phyloP scores from a whole-genome alignment of 768 basidiomycete genomes.

The Paxillus ammoniavirescens region DNA sequence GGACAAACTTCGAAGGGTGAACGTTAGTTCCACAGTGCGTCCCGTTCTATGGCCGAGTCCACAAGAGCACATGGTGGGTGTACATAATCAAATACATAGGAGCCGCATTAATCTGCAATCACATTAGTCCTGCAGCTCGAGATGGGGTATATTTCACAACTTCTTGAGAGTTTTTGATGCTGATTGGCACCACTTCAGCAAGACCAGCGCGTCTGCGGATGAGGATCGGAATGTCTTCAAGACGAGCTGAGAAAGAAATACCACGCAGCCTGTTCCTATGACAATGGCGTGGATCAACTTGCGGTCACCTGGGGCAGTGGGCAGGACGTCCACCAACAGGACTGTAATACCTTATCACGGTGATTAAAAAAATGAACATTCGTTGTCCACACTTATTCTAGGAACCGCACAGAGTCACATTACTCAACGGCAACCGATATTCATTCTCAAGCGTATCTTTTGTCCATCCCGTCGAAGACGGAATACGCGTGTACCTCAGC shows the following conservation, averaged over 20 bases:
- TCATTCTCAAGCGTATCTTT: conserved; percentile 24
- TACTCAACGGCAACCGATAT: conserved; percentile 16
- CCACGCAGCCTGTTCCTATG: conserved; percentile 13
- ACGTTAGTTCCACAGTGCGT: conserved; percentile 1
- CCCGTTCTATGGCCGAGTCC: conserved; percentile 18
- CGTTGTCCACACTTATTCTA: background rate
- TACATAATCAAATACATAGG: background rate
- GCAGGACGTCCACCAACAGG: background rate
- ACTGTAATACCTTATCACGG: background rate
- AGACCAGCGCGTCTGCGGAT: conserved; percentile 18
- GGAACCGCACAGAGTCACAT: background rate
- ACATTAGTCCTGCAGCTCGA: background rate
- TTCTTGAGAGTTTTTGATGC: background rate
- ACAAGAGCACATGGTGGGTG: too few species aligned
- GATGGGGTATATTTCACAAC: background rate
- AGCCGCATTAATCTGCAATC: too few species aligned
- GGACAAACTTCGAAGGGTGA: background rate
- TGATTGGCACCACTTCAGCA: background rate
- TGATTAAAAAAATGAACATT: background rate
- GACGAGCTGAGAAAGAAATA: conserved; percentile 12
- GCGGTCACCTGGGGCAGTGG: background rate
- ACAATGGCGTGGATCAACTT: background rate
- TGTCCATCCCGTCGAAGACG: conserved; percentile 17
- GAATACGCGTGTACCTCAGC: conserved; percentile 25
- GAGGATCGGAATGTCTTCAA: conserved; percentile 19